These are phyloP conservation scores for Nematodospora valgi DNA, from an alignment of 805 yeast species.

Conservation along the genomic window DNA sequence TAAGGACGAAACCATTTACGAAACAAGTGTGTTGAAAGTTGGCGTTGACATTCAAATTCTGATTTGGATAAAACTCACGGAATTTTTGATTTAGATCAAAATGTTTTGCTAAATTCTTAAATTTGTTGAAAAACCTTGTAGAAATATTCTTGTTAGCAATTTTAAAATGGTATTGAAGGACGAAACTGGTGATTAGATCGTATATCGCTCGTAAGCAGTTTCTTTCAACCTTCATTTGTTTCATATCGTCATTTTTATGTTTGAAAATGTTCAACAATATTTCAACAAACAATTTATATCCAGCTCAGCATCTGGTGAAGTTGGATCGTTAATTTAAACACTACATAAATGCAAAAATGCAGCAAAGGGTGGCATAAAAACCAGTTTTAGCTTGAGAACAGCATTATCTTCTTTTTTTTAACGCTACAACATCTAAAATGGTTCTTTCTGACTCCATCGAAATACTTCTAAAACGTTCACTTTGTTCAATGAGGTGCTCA, in stretches of 20 bases:
- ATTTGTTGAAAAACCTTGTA: constrained; percentile 10
- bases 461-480: constrained; percentile 21
- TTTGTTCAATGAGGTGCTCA: constrained; percentile 8
- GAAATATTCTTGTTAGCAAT: constrained; percentile 13
- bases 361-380: constrained; percentile 27
- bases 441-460: constrained; percentile 36
- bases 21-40: constrained; percentile 3
- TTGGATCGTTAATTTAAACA: constrained; percentile 26
- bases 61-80: constrained; percentile 2
- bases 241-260: not conserved
- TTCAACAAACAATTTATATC: constrained; percentile 30
- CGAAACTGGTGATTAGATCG: constrained; percentile 5
- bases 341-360: constrained; percentile 28
- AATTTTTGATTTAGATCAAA: constrained; percentile 1
- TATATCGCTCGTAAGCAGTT: constrained; percentile 6
- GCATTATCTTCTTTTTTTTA: constrained; percentile 16
- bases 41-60: no score
- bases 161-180: constrained; percentile 5
- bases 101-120: constrained; percentile 3
- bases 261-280: constrained; percentile 7
- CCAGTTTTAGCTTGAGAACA: constrained; percentile 28
- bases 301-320: constrained; percentile 19
- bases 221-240: constrained; percentile 1
- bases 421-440: constrained; percentile 22
- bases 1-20: constrained; percentile 8